phyloP scores from a whole-genome alignment of 2,329 filamentous ascomycete genomes.

The Metarhizium rileyi region DNA sequence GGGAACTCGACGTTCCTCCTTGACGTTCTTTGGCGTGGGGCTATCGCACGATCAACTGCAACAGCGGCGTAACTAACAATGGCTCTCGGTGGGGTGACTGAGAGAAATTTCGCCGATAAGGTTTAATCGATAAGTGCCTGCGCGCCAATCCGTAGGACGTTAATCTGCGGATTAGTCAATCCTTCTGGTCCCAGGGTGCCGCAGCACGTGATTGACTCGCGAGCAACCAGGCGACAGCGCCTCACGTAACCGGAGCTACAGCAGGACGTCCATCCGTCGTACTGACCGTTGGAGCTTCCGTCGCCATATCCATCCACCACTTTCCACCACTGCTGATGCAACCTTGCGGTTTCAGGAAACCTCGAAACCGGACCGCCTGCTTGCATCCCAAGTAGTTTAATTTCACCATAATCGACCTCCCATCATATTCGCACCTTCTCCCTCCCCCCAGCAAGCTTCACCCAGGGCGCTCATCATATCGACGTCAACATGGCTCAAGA shows the following conservation, averaged over 20 bases:
- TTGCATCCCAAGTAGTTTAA: neutral
- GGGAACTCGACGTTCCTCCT: neutral
- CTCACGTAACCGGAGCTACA: slow-evolving; percentile 36
- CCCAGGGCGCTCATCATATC: slow-evolving; percentile 17
- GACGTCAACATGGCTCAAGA: slow-evolving; percentile 77
- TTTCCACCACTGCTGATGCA: slow-evolving; percentile 19
- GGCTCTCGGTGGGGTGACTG: slow-evolving; percentile 16
- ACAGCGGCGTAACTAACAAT: neutral
- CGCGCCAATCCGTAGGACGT: neutral
- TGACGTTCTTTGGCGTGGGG: neutral
- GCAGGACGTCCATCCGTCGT: slow-evolving; percentile 3
- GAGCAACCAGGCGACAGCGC: slow-evolving; percentile 29
- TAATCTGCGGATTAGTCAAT: slow-evolving; percentile 9
- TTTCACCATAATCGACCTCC: neutral
- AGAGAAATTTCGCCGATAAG: slow-evolving; percentile 19
- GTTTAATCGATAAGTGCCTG: slow-evolving; percentile 21
- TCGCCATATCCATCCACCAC: slow-evolving; percentile 24
- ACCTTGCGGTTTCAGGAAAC: neutral
- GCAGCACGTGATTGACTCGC: slow-evolving; percentile 22
- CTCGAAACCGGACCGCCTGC: neutral
- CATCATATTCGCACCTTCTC: slow-evolving; percentile 5
- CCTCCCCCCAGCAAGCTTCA: slow-evolving; percentile 13
- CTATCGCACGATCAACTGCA: no score
- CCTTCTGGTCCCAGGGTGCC: slow-evolving; percentile 4
- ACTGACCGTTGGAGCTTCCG: slow-evolving; percentile 24